Evolutionary conservation across 192 early-diverging fungal genomes (phyloP).

Genomic region (Bifiguratus adelaidae): DNA sequence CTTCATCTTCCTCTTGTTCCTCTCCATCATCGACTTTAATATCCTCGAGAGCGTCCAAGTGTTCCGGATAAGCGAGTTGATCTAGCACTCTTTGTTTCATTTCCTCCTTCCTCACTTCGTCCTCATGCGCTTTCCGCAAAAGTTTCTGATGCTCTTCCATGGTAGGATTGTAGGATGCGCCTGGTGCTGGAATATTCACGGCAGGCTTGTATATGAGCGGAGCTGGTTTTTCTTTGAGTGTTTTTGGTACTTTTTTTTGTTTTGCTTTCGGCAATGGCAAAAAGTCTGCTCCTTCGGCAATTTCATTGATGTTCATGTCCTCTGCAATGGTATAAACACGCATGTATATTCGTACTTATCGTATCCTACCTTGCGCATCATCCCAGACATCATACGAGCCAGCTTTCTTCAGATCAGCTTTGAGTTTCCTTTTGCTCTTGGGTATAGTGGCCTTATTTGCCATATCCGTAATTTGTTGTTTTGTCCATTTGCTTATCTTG

Average conservation of each 20-base stretch:
- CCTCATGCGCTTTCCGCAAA: constrained; percentile 42
- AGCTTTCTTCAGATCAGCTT: no score
- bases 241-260: background rate
- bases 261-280: background rate
- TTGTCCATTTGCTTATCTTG: no score
- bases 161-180: constrained; percentile 86
- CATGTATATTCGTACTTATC: constrained; percentile 3
- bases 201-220: constrained; percentile 36
- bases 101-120: constrained; percentile 34
- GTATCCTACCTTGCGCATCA: no score
- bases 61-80: constrained; percentile 30
- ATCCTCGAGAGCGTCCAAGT: constrained; percentile 9
- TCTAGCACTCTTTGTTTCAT: constrained; percentile 20
- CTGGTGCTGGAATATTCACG: constrained; percentile 67
- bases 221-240: constrained; percentile 29
- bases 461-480: no score
- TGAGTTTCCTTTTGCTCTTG: no score
- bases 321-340: background rate
- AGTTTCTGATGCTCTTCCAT: constrained; percentile 69
- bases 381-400: no score
- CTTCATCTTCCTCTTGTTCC: constrained; percentile 7
- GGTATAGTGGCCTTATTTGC: no score
- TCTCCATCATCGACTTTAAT: constrained; percentile 14
- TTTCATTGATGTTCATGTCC: no score
- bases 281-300: background rate